These are phyloP conservation scores for Colletotrichum nymphaeae DNA, from an alignment of 2,329 filamentous ascomycete species.

Conservation along the genomic window DNA sequence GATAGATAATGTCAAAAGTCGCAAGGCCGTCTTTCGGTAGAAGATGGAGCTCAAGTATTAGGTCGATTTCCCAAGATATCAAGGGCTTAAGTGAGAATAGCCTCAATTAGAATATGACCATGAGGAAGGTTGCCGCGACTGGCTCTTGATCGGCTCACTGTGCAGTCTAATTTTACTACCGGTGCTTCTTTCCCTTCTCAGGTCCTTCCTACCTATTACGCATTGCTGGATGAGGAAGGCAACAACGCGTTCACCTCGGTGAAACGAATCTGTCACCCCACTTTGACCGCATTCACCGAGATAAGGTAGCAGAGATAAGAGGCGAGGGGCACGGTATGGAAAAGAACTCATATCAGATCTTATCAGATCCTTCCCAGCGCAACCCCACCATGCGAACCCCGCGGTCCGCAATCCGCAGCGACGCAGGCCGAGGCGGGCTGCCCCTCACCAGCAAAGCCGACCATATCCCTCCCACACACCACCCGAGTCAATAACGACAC, in stretches of 20 bases:
- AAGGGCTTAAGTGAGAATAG: not conserved
- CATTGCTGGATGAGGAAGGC: not conserved
- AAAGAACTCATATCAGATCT: conserved; percentile 9
- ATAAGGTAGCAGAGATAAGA: not conserved
- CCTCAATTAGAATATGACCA: not conserved
- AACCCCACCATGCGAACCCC: conserved; percentile 28
- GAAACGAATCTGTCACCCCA: not conserved
- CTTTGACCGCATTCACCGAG: not conserved
- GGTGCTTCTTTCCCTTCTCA: not conserved
- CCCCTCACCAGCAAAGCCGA: not conserved
- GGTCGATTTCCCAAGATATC: not conserved
- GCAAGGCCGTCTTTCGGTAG: too few species aligned
- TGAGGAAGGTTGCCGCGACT: too few species aligned
- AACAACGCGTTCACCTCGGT: not conserved
- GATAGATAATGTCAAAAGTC: not conserved
- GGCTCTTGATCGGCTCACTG: not conserved
- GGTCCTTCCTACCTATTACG: not conserved
- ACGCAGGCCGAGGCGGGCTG: not conserved
- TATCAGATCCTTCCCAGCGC: conserved; percentile 20
- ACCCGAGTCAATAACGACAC: conserved; percentile 8
- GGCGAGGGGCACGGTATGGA: not conserved
- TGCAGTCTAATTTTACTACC: not conserved
- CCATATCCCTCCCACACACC: not conserved
- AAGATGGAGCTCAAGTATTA: too few species aligned
- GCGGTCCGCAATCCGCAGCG: conserved; percentile 6